These are phyloP conservation scores for Yamagishiella unicocca DNA, from an alignment of 139 green algal genomes.

Conservation along the genomic window DNA sequence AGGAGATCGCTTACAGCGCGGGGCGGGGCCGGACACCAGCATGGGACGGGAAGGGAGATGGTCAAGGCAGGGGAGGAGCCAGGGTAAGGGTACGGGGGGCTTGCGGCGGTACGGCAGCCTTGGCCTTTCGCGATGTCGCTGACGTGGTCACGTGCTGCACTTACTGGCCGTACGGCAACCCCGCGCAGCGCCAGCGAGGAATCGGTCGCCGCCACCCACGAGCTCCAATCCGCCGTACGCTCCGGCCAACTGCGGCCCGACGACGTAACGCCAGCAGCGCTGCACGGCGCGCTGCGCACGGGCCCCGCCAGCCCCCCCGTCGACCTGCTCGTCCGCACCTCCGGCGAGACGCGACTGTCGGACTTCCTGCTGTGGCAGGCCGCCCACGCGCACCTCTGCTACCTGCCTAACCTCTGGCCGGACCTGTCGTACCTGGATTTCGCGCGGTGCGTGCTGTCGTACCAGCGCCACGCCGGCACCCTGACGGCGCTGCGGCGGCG, in stretches of 20 bases:
- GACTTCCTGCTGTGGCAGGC: slow-evolving; percentile 94
- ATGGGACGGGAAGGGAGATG: too few relatives aligned
- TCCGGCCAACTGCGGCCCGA: slow-evolving; percentile 33
- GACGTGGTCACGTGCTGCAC: too few relatives aligned
- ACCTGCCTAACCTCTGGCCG: slow-evolving; percentile 89
- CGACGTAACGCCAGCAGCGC: slow-evolving; percentile 52
- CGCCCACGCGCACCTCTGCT: slow-evolving; percentile 79
- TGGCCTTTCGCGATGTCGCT: too few relatives aligned
- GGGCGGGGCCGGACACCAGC: too few relatives aligned
- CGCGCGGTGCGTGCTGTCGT: slow-evolving; percentile 69
- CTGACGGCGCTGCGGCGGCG: slow-evolving; percentile 3
- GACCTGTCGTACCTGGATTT: slow-evolving; percentile 87
- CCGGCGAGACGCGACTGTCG: slow-evolving; percentile 88
- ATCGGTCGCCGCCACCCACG: slow-evolving; percentile 62
- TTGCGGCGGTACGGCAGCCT: too few relatives aligned
- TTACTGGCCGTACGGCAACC: too few relatives aligned
- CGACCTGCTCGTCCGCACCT: slow-evolving; percentile 92
- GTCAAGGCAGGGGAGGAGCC: too few relatives aligned
- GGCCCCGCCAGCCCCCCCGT: slow-evolving; percentile 73
- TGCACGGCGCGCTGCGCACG: slow-evolving; percentile 69
- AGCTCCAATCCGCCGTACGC: slow-evolving; percentile 45
- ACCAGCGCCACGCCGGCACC: slow-evolving; percentile 52
- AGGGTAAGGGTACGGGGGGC: too few relatives aligned
- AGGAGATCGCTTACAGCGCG: too few relatives aligned
- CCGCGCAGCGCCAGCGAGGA: slow-evolving; percentile 77